Base-by-base conservation (phyloP, 108 stramenopile genomes). In the Cyclotella kingstonii region DNA sequence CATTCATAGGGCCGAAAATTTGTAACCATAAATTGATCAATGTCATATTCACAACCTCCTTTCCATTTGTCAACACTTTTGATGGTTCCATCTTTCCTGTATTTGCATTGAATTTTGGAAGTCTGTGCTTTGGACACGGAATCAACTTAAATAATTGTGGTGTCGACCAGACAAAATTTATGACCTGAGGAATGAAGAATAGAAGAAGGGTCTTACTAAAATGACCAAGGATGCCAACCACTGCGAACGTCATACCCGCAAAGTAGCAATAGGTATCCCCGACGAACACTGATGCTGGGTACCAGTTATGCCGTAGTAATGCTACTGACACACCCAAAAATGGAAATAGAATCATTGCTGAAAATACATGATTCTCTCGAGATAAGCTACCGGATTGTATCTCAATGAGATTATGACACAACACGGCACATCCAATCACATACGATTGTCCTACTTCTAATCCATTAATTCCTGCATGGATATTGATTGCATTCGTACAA, bases 401-500 rank as follows among this genome's bases (percentile, higher is more conserved):
- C 59, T 93, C 91, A 19, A 84, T 54, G 8, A 90, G 54, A 54
- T 90, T 94, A 58, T 94, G 93, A 21, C 87, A 47, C 51, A 94
- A 58, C 8, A 98, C 84, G 12, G 83, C 79, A 58, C 81, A 83
- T 39, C 75, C 96, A 52, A 96, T 96, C 10, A 96, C 81, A 63
- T 88, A 88, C 9, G 85, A 81, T 81, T 99, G 98, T 25, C 98
- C 98, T 11, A 85, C 91, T 76, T 99, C 98, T 19, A 99, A 70
- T 0, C 98, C 98, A 66, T 99, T 99, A 55, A 99, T 96, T 12
- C 98, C 98, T 11, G 98, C 98, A 54, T 95, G 97, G 45, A 99
- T 99, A 64, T 99, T 99, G 54, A 99, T 96, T 2, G 97, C 95
- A 69, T 99, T 99, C 27, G 98, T 98, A 78, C 97, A 98, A 82